These are phyloP conservation scores for Diplotaxis tenuifolia DNA, from an alignment of 345 rosid genomes.

Conservation along the genomic window DNA sequence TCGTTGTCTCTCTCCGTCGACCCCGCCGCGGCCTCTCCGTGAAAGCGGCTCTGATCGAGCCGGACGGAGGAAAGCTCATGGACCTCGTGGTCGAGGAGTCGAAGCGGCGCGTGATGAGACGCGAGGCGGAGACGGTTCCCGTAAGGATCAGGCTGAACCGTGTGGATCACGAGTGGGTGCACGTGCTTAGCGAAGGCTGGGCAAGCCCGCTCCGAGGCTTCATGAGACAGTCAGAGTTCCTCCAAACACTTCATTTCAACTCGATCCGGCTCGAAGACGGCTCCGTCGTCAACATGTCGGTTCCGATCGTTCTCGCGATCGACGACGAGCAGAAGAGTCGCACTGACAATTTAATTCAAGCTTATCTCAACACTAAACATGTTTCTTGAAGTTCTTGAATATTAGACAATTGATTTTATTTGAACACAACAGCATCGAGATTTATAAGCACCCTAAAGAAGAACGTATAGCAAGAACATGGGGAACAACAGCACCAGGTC, in stretches of 20 bases:
- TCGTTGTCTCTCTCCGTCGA: not conserved
- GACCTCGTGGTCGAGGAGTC: not conserved
- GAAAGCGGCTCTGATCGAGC: not conserved
- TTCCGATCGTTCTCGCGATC: not conserved
- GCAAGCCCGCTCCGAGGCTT: not conserved
- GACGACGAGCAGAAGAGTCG: not conserved
- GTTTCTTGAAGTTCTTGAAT: not conserved
- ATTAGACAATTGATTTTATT: not conserved
- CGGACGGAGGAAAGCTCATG: not conserved
- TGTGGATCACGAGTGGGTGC: not conserved
- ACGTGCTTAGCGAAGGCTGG: not conserved
- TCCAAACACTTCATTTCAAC: conserved; percentile 1
- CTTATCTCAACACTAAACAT: no score
- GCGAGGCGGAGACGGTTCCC: not conserved
- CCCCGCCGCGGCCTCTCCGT: not conserved
- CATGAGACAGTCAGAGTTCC: not conserved
- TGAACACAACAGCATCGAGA: not conserved
- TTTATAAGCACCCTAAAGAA: not conserved
- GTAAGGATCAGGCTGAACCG: not conserved
- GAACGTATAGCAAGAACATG: not conserved
- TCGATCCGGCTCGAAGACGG: conserved; percentile 1
- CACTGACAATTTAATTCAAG: no score
- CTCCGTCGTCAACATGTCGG: conserved; percentile 2
- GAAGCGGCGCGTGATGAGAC: not conserved
- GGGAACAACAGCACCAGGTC: not conserved